phyloP scores from a whole-genome alignment of 208 protist species.

The Wallacemonas collosoma region DNA sequence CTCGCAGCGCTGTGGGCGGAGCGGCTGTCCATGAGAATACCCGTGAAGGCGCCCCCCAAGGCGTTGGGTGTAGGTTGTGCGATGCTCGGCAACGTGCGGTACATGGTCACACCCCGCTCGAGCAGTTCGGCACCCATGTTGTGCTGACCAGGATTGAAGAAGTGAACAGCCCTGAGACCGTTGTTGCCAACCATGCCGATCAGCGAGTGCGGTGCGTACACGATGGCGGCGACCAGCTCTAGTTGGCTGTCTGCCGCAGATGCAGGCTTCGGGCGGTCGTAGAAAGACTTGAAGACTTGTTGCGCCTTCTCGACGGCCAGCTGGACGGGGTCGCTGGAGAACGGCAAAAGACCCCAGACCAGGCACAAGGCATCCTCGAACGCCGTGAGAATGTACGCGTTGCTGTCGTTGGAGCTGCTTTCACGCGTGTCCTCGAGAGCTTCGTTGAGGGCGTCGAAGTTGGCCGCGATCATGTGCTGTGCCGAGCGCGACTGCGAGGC shows the following conservation, averaged over 20 bases:
- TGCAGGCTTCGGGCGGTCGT: conserved; percentile 40
- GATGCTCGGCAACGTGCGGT: conserved; percentile 35
- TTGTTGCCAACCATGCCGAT: conserved; percentile 52
- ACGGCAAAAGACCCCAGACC: conserved; percentile 68
- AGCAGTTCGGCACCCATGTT: conserved; percentile 41
- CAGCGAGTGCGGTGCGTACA: conserved; percentile 60
- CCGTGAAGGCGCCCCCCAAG: conserved; percentile 26
- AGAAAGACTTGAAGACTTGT: conserved; percentile 47
- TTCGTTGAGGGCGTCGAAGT: conserved; percentile 56
- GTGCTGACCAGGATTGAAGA: conserved; percentile 59
- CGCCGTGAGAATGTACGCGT: conserved; percentile 60
- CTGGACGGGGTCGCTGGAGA: conserved; percentile 57
- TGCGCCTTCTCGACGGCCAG: conserved; percentile 61
- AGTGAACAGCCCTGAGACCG: conserved; percentile 49
- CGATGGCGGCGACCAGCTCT: conserved; percentile 53
- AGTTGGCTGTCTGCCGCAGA: conserved; percentile 23
- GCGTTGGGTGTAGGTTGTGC: conserved; percentile 13
- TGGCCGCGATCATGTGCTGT: conserved; percentile 32
- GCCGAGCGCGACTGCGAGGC: conserved; percentile 20
- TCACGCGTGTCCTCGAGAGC: conserved; percentile 46
- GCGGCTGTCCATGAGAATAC: conserved; percentile 59
- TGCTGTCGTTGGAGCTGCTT: conserved; percentile 30
- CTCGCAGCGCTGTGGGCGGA: conserved; percentile 49
- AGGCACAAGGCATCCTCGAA: conserved; percentile 59
- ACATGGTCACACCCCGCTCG: conserved; percentile 41